These are phyloP conservation scores for Chlorella sp. DNA, from an alignment of 139 green algal species.

Conservation along the genomic window DNA sequence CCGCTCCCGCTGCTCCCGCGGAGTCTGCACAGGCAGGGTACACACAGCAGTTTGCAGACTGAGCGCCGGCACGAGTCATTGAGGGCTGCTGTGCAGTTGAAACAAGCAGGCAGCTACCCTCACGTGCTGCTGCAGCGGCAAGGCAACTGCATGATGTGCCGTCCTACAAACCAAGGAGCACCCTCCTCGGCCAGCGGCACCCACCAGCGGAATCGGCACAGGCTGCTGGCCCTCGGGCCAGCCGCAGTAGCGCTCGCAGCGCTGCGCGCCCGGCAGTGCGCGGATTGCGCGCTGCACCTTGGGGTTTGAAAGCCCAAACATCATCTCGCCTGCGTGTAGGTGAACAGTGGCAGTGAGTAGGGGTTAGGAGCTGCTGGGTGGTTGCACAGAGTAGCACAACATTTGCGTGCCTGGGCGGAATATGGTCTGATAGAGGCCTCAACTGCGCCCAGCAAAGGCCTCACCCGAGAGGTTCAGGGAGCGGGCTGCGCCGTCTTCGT, in stretches of 20 bases:
- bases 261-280: conserved; percentile 48
- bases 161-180: background rate
- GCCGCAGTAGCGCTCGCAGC: conserved; percentile 60
- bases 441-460: conserved; percentile 2
- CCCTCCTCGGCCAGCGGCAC: background rate
- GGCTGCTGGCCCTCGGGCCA: conserved; percentile 56
- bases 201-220: conserved; percentile 50
- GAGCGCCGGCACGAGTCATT: no score
- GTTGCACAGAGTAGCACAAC: no score
- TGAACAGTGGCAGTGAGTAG: background rate
- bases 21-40: conserved; percentile 57
- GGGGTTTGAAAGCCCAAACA: conserved; percentile 63
- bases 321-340: conserved; percentile 29
- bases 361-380: no score
- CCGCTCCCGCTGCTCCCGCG: conserved; percentile 50
- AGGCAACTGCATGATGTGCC: background rate
- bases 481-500: background rate
- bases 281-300: conserved; percentile 51
- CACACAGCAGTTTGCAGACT: no score
- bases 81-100: no score
- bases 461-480: conserved; percentile 8
- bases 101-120: no score
- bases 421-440: no score
- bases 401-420: no score
- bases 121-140: no score